These are phyloP conservation scores for Phytophthora fragariae DNA, from an alignment of 352 stramenopile genomes.

Conservation along the genomic window DNA sequence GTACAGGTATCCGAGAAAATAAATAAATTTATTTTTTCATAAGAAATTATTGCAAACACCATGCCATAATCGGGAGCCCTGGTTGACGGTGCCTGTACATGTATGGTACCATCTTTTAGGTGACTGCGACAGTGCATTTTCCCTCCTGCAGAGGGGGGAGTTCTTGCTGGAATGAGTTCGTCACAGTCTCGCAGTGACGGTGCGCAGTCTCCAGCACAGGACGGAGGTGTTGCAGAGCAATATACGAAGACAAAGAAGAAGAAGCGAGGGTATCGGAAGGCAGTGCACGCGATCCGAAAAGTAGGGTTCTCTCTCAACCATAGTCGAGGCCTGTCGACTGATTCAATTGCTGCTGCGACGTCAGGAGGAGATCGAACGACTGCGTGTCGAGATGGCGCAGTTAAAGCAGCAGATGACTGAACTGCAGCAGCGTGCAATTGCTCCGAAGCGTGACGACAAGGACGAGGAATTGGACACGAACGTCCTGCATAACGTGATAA, in stretches of 20 bases:
- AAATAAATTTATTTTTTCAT: too few species aligned
- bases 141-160: not conserved
- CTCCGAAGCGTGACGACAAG: slow-evolving; percentile 3
- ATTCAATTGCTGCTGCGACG: not conserved
- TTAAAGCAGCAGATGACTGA: slow-evolving; percentile 27
- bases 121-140: not conserved
- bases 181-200: not conserved
- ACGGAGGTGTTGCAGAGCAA: not conserved
- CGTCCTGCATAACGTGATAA: slow-evolving; percentile 28
- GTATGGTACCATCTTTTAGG: too few species aligned
- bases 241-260: slow-evolving; percentile 4
- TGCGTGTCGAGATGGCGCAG: slow-evolving; percentile 21
- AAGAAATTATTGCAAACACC: too few species aligned
- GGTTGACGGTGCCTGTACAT: too few species aligned
- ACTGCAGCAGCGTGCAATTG: slow-evolving; percentile 29
- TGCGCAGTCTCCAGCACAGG: not conserved
- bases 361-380: slow-evolving; percentile 32
- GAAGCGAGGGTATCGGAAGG: slow-evolving; percentile 34
- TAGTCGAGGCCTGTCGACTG: not conserved
- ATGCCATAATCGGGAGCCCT: too few species aligned
- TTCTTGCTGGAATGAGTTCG: not conserved
- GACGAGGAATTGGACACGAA: slow-evolving; percentile 15
- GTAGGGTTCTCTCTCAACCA: slow-evolving; percentile 1
- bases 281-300: slow-evolving; percentile 36
- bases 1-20: too few species aligned